phyloP scores from a whole-genome alignment of 1,284 basidiomycete genomes.

The Ceratobasidium sp. region DNA sequence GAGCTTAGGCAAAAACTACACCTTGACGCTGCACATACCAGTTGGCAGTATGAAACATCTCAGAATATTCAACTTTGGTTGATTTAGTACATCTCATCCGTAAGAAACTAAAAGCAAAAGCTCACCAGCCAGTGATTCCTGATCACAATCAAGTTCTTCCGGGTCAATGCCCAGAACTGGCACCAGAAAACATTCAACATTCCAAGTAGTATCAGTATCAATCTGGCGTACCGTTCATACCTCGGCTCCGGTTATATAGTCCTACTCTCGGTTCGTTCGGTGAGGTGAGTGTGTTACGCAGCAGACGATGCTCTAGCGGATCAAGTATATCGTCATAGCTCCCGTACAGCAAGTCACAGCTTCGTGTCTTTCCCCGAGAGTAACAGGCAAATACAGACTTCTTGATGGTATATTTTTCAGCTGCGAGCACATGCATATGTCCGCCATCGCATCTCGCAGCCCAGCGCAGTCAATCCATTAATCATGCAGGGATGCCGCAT shows the following conservation, averaged over 20 bases:
- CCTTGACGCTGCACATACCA: constrained; percentile 51
- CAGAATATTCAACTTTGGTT: constrained; percentile 66
- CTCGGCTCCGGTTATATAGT: not conserved
- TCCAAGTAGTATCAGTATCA: not conserved
- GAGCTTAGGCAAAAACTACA: constrained; percentile 34
- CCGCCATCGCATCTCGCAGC: not conserved
- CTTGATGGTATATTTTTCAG: not conserved
- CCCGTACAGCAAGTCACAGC: not conserved
- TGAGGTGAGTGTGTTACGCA: not conserved
- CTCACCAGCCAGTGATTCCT: constrained; percentile 72
- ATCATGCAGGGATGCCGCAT: not conserved
- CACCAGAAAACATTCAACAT: constrained; percentile 60
- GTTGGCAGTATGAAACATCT: constrained; percentile 76
- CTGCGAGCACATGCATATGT: not conserved
- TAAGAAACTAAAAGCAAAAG: constrained; percentile 28
- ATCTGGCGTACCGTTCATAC: not conserved
- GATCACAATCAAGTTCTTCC: constrained; percentile 82
- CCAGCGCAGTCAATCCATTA: not conserved
- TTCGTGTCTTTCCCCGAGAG: not conserved
- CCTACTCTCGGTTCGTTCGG: not conserved
- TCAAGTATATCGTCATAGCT: not conserved
- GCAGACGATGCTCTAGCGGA: not conserved
- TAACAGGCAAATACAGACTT: not conserved
- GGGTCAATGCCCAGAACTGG: constrained; percentile 69
- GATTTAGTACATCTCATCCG: constrained; percentile 53